A percentile compares a stretch with the other conserved stretches of the same genome.
Conservation (phyloP, 78 protist genomes). For the slime mould (Dictyostelium discoideum) region DNA sequence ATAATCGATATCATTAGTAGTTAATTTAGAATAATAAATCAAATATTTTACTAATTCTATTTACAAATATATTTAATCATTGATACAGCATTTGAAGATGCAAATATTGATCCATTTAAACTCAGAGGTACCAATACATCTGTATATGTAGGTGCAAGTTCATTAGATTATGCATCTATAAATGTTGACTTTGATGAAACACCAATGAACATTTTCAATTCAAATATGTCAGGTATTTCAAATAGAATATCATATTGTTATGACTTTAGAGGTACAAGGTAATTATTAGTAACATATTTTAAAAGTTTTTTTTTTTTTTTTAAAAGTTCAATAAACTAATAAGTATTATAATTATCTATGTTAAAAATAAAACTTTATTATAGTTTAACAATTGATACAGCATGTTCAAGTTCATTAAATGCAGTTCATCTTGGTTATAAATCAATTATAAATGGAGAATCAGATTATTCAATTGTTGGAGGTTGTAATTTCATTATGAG, state of each 20-base stretch:
- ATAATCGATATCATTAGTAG: no score
- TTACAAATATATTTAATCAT: no score
- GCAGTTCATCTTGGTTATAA: slow-evolving; percentile 80
- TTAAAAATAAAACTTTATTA: no score
- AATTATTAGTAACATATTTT: no score
- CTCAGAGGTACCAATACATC: slow-evolving; percentile 36
- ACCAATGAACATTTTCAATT: background rate
- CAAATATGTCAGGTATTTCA: background rate
- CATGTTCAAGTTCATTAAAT: slow-evolving; percentile 91
- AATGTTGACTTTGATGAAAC: background rate
- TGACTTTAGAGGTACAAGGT: slow-evolving; percentile 86
- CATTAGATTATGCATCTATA: background rate
- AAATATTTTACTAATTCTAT: no score
- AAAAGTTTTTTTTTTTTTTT: no score
- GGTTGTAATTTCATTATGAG: slow-evolving; percentile 81
- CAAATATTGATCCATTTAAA: background rate
- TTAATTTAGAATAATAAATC: no score
- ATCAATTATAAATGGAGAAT: slow-evolving; percentile 62
- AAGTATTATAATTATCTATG: no score
- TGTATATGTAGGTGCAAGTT: slow-evolving; percentile 41
- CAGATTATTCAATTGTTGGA: slow-evolving; percentile 81
- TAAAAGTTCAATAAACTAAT: background rate
- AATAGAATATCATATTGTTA: slow-evolving; percentile 85
- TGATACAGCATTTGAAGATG: slow-evolving; percentile 68
- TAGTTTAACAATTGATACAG: slow-evolving; percentile 88